Percentiles rank a stretch among this genome's conserved stretches.
Conservation (phyloP, 352 stramenopile species). For the Phytophthora vignae region DNA sequence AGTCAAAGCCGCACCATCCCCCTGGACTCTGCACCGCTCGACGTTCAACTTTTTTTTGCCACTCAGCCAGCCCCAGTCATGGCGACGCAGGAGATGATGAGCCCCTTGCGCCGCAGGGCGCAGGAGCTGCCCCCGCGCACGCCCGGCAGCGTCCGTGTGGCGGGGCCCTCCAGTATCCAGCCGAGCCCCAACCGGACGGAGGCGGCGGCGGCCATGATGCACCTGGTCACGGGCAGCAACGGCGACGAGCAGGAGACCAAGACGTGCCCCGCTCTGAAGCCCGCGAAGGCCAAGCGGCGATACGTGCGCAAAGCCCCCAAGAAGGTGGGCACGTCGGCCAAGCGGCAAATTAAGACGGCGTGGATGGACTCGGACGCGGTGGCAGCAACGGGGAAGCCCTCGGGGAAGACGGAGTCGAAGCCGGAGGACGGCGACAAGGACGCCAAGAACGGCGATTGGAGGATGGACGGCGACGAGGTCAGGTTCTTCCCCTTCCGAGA, state of each 20-base stretch:
- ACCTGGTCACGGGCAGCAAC: constrained; percentile 54
- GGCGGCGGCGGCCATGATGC: constrained; percentile 82
- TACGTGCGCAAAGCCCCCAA: constrained; percentile 71
- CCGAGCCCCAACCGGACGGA: constrained; percentile 83
- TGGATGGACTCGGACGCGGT: constrained; percentile 27
- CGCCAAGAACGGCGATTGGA: constrained; percentile 39
- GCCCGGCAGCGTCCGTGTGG: constrained; percentile 25
- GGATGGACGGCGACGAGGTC: constrained; percentile 44
- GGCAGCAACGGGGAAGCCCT: constrained; percentile 13
- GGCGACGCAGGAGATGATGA: constrained; percentile 51
- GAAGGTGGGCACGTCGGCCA: constrained; percentile 52
- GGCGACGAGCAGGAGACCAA: constrained; percentile 16
- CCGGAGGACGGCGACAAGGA: constrained; percentile 19
- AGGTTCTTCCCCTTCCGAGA: constrained; percentile 79
- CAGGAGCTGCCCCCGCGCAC: constrained; percentile 33
- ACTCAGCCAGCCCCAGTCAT: constrained; percentile 28
- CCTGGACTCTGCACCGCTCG: background rate
- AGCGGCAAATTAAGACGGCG: constrained; percentile 46
- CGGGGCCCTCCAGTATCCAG: constrained; percentile 47
- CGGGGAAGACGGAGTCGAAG: constrained; percentile 18
- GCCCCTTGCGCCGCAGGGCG: constrained; percentile 37
- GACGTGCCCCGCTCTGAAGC: constrained; percentile 21
- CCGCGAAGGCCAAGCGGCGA: constrained; percentile 59
- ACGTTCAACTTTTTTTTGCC: background rate
- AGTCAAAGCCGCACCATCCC: background rate